phyloP scores from a whole-genome alignment of 2,329 filamentous ascomycete genomes.

The Nemania sp. region DNA sequence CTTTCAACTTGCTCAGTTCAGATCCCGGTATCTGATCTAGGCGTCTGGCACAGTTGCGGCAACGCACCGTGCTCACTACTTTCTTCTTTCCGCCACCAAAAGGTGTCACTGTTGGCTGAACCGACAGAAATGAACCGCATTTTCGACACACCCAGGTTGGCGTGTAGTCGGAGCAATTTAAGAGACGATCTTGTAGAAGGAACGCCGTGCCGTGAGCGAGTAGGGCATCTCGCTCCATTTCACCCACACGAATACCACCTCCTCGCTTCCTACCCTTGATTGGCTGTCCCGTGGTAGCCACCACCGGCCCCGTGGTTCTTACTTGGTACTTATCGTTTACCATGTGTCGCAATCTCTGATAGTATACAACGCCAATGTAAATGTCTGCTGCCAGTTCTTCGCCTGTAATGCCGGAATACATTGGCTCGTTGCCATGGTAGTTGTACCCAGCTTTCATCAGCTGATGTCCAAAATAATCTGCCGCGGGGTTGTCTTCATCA shows the following conservation, averaged over 20 bases:
- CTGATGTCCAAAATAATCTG: slow-evolving; percentile 95
- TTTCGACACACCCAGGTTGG: slow-evolving; percentile 88
- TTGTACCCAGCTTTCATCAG: slow-evolving; percentile 96
- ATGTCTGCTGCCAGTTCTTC: slow-evolving; percentile 95
- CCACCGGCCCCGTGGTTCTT: slow-evolving; percentile 92
- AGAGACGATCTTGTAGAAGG: slow-evolving; percentile 90
- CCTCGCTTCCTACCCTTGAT: slow-evolving; percentile 97
- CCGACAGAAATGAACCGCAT: slow-evolving; percentile 92
- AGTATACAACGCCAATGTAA: slow-evolving; percentile 97
- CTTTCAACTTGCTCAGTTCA: slow-evolving; percentile 68
- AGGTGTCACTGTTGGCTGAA: slow-evolving; percentile 80
- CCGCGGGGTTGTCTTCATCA: slow-evolving; percentile 89
- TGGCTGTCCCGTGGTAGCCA: slow-evolving; percentile 90
- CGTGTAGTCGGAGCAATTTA: slow-evolving; percentile 97
- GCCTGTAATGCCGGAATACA: slow-evolving; percentile 97
- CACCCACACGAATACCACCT: slow-evolving; percentile 97
- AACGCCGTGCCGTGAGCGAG: slow-evolving; percentile 96
- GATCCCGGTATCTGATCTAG: slow-evolving; percentile 69
- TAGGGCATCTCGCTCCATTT: slow-evolving; percentile 98
- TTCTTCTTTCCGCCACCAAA: slow-evolving; percentile 73
- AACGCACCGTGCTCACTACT: slow-evolving; percentile 77
- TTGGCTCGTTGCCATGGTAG: slow-evolving; percentile 97
- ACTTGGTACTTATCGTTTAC: slow-evolving; percentile 99
- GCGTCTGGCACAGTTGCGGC: slow-evolving; percentile 78
- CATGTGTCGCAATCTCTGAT: slow-evolving; percentile 98